Base-by-base conservation (phyloP, 768 basidiomycete genomes). In the Bullera alba region DNA sequence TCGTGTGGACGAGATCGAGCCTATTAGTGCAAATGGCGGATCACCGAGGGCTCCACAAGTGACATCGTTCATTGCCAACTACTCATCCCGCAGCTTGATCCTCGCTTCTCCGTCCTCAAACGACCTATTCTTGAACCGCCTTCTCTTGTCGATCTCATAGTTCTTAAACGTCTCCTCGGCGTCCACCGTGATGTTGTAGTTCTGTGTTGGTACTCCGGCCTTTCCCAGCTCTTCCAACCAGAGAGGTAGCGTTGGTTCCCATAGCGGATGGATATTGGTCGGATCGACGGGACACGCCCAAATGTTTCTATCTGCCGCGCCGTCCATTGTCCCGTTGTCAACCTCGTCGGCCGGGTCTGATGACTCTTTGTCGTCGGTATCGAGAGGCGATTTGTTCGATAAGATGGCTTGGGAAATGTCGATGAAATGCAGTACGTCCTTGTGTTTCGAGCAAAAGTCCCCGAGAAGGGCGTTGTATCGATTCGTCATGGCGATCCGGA, bases 241-340 rank as follows among this genome's bases (percentile, higher is more conserved):
- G 5, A 68, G 54, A 4, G 66, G 66, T 29, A 68, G 42, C 10
- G 66, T 63, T 34, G 63, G 58, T 52, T 68, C 66, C 66, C 66
- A 68, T 5, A 68, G 36, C 8, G 66, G 66, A 54, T 68, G 66
- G 22, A 68, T 58, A 32, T 65, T 68, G 12, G 59, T 64, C 17
- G 60, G 60, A 48, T 68, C 66, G 0, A 63, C 60, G 22, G 63
- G 59, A 56, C 61, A 63, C 3, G 61, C 61, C 63, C 63, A 68
- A 8, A 48, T 50, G 4, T 23, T 30, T 28, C 61, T 48, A 51
- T 68, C 63, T 0, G 60, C 59, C 34, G 46, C 54, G 3, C 56
- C 63, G n/a, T n/a, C n/a, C 46, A 8, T 8, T 28, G 8, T n/a
- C n/a, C n/a, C n/a, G n/a, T n/a, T 17, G 1, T n/a, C 14, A n/a